Base-by-base conservation (phyloP, 805 yeast genomes). In the Wickerhamomyces chaumierensis region DNA sequence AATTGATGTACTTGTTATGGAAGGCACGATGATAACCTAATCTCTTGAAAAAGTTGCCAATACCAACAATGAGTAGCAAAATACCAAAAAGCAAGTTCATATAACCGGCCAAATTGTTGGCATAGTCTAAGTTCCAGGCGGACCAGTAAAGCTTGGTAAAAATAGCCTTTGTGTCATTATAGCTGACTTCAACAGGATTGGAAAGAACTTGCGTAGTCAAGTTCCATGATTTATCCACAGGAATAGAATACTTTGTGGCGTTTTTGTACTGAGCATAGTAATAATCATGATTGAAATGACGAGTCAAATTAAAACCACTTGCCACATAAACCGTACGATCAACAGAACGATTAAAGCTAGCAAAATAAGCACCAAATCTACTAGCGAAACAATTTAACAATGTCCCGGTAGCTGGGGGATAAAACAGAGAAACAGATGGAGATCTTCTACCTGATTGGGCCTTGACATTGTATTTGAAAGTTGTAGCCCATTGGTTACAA, bases 21-120 rank as follows among this genome's bases (percentile, higher is more conserved):
- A 45, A 25, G 4, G 36, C 31, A 7, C 42, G 39, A 11, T 42
- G 44, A 8, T 39, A 38, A 1, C 60, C 60, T 3, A 46, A 39
- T 28, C 37, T 44, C 31, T 45, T 55, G 41, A 56, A 49, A 38
- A 41, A 57, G 39, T 64, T 63, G 47, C 44, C 45, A 4, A 51
- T n/a, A 13, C 62, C 58, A 18, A 63, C 60, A 15, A 63, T 29
- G 0, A 65, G n/a, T 46, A 69, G 49, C 0, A 68, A 56, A 2
- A 60, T 15, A n/a, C 56, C 55, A 61, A 70, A 70, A 47, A 58
- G 69, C 8, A 55, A 51, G 37, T 61, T 43, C 25, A 68, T 47
- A 4, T 57, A 58, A 35, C 55, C 60, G 4, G 49, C 56, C 58
- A 47, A 46, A 5, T 39, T 6, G 6, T 38, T 37, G n/a, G 46